phyloP scores from a whole-genome alignment of 1,284 basidiomycete species.

The Hymenochaete sp. region DNA sequence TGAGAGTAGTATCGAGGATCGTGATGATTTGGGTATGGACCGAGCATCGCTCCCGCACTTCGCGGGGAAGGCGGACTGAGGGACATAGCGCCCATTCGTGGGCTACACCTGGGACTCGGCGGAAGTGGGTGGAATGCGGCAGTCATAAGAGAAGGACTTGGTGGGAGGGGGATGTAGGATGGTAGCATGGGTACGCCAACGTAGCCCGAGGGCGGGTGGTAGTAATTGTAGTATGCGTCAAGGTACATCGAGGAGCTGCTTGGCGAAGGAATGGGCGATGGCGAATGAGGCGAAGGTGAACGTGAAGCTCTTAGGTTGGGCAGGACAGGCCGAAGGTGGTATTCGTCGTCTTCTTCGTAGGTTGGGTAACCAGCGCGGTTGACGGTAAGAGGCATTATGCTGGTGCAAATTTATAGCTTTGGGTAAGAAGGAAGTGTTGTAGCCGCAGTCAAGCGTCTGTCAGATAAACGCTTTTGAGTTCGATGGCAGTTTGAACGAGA shows the following conservation, averaged over 20 bases:
- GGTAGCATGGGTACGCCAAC: slow-evolving; percentile 16
- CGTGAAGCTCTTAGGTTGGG: slow-evolving; percentile 7
- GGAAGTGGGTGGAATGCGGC: slow-evolving; percentile 15
- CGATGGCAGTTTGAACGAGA: too few species aligned
- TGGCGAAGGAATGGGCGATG: slow-evolving; percentile 12
- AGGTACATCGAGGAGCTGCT: slow-evolving; percentile 15
- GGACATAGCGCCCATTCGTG: slow-evolving; percentile 5
- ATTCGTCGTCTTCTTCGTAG: slow-evolving; percentile 12
- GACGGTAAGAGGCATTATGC: slow-evolving; percentile 7
- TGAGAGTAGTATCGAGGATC: slow-evolving; percentile 3
- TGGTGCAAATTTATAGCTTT: not conserved
- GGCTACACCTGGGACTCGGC: slow-evolving; percentile 14
- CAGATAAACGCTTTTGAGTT: too few species aligned
- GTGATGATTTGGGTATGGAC: slow-evolving; percentile 7
- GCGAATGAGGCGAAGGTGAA: slow-evolving; percentile 3
- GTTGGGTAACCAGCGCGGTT: slow-evolving; percentile 7
- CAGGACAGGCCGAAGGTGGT: slow-evolving; percentile 6
- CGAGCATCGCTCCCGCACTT: slow-evolving; percentile 8
- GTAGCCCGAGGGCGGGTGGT: slow-evolving; percentile 10
- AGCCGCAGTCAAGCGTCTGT: too few species aligned
- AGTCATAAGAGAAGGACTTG: slow-evolving; percentile 14
- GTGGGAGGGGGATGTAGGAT: slow-evolving; percentile 16
- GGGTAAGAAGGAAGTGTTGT: too few species aligned
- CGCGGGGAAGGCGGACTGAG: not conserved
- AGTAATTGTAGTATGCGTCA: slow-evolving; percentile 16